Percentiles rank a stretch among this genome's conserved stretches.
Conservation (phyloP, 1,284 basidiomycete species). For the Ceratobasidium sp. region DNA sequence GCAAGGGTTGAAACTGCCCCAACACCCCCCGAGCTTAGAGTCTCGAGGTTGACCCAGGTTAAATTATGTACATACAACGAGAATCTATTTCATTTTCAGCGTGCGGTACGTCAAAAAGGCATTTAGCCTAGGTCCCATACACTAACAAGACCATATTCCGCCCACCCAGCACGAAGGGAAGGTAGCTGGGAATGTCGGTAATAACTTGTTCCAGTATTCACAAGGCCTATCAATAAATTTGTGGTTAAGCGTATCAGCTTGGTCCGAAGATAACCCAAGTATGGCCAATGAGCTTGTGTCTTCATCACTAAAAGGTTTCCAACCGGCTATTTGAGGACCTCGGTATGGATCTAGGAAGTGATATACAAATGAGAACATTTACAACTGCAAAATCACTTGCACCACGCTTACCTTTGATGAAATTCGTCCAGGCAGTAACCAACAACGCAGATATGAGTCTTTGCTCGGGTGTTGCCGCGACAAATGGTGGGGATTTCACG, state of each 20-base stretch:
- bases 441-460: constrained; percentile 60
- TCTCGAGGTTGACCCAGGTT: no score
- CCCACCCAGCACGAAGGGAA: constrained; percentile 14
- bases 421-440: constrained; percentile 64
- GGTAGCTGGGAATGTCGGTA: constrained; percentile 48
- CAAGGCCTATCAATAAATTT: constrained; percentile 51
- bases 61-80: no score
- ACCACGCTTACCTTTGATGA: constrained; percentile 60
- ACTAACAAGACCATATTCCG: neutral
- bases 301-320: constrained; percentile 53
- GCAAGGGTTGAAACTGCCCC: no score
- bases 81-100: no score
- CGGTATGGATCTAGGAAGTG: constrained; percentile 51
- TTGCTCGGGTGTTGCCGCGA: constrained; percentile 59
- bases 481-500: constrained; percentile 52
- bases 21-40: no score
- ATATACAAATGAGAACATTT: neutral
- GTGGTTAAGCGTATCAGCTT: constrained; percentile 53
- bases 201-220: constrained; percentile 54
- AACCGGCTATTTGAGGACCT: constrained; percentile 54
- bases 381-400: neutral
- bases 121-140: no score
- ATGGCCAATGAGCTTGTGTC: constrained; percentile 53
- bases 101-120: no score
- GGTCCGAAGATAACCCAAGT: constrained; percentile 52